Evolutionary conservation across 73 alveolate genomes (phyloP).

Genomic region (Paramecium pentaurelia): DNA sequence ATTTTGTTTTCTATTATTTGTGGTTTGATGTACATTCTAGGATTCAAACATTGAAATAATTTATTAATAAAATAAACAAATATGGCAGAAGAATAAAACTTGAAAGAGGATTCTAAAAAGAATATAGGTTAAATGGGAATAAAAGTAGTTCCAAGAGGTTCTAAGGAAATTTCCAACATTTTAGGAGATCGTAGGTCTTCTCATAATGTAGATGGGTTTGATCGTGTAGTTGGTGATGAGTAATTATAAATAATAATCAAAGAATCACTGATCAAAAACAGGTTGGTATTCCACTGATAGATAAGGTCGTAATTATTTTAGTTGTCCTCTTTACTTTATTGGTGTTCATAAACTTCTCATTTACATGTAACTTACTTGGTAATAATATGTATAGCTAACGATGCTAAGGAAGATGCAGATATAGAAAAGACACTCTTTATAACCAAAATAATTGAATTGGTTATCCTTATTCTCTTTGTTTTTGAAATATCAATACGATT

Average conservation of each 20-base stretch:
- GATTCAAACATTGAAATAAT: not conserved
- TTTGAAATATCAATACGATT: not conserved
- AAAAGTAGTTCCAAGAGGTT: not conserved
- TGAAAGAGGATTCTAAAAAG: not conserved
- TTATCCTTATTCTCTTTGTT: not conserved
- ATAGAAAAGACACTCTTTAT: not conserved
- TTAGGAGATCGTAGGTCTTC: constrained; percentile 40
- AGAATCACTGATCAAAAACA: not conserved
- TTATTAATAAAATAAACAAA: not conserved
- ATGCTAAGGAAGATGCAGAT: not conserved
- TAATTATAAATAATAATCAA: not conserved
- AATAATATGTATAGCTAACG: not conserved
- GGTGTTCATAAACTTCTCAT: constrained; percentile 33
- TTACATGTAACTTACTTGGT: not conserved
- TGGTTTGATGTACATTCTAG: not conserved
- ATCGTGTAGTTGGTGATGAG: constrained; percentile 12
- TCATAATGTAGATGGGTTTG: constrained; percentile 19
- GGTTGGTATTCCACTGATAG: not conserved
- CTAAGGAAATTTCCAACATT: not conserved
- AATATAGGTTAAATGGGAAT: not conserved
- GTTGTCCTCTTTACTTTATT: not conserved
- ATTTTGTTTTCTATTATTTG: not conserved
- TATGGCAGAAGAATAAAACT: constrained; percentile 9
- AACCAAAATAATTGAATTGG: constrained; percentile 4
- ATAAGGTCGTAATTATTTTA: not conserved